A percentile compares a stretch with the other conserved stretches of the same genome.
Conservation (phyloP, 345 rosid genomes). For the Heritiera littoralis region DNA sequence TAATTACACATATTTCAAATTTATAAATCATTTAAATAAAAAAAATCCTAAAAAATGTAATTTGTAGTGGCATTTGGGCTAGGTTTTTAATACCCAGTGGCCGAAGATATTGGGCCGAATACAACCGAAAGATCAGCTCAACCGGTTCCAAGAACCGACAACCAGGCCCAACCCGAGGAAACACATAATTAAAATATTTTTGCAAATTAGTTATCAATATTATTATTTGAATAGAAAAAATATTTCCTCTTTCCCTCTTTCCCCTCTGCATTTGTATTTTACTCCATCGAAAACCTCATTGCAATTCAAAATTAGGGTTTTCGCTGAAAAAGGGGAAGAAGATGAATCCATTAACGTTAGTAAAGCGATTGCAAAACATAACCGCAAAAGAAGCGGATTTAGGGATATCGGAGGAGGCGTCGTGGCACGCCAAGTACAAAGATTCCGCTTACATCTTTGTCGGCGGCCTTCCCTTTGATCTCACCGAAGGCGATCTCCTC, state of each 20-base stretch:
- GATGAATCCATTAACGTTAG: constrained; percentile 86
- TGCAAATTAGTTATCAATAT: too few species aligned
- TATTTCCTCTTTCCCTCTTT: background rate
- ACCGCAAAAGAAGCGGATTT: constrained; percentile 74
- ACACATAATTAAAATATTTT: background rate
- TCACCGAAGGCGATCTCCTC: constrained; percentile 95
- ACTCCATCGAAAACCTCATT: too few species aligned
- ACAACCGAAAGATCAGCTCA: too few species aligned
- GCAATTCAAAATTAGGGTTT: background rate
- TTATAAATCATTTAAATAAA: too few species aligned
- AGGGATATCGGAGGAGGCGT: constrained; percentile 84
- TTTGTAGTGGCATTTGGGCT: background rate
- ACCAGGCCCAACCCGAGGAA: too few species aligned
- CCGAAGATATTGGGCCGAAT: background rate
- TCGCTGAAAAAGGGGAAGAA: constrained; percentile 10
- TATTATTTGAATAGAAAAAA: too few species aligned
- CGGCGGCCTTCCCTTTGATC: constrained; percentile 89
- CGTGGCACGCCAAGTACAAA: constrained; percentile 95
- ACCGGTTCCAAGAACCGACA: too few species aligned
- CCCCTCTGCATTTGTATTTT: background rate
- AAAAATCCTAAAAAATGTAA: too few species aligned
- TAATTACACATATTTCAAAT: too few species aligned
- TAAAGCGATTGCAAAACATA: constrained; percentile 75
- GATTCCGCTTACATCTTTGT: constrained; percentile 77
- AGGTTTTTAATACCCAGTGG: background rate